These are phyloP conservation scores for Aureobasidium pullulans DNA, from an alignment of 2,329 filamentous ascomycete species.

Conservation along the genomic window DNA sequence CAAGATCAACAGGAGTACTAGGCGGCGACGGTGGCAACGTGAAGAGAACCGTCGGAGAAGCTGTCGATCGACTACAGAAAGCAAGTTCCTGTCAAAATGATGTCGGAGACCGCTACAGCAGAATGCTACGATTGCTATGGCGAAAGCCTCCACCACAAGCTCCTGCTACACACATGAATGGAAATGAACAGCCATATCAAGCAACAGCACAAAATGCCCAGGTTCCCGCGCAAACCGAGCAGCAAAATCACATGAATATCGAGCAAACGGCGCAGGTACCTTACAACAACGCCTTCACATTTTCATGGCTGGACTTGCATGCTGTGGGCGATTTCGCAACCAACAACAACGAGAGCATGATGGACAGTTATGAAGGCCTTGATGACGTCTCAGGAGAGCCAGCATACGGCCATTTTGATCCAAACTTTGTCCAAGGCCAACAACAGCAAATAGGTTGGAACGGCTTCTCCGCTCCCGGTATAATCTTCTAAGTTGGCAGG, in stretches of 20 bases:
- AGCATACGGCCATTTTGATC: constrained; percentile 23
- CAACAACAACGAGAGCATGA: constrained; percentile 23
- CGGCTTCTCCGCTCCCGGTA: constrained; percentile 20
- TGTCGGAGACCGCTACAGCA: constrained; percentile 54
- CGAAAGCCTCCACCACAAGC: constrained; percentile 29
- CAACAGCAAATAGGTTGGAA: constrained; percentile 20
- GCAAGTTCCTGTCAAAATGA: constrained; percentile 52
- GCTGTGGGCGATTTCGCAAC: constrained; percentile 51
- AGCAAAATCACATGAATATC: constrained; percentile 26
- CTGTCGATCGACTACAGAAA: constrained; percentile 52
- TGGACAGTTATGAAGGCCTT: constrained; percentile 23
- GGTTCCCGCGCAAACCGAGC: constrained; percentile 22
- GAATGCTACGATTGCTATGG: constrained; percentile 55
- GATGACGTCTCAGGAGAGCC: constrained; percentile 25
- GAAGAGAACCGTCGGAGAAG: constrained; percentile 50
- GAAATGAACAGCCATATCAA: constrained; percentile 11
- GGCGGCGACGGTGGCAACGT: constrained; percentile 47
- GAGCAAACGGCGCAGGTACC: constrained; percentile 22
- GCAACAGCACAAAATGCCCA: background rate
- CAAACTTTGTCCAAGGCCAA: constrained; percentile 22
- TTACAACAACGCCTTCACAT: constrained; percentile 45
- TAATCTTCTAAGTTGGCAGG: constrained; percentile 20
- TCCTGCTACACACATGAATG: background rate
- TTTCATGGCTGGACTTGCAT: constrained; percentile 55
- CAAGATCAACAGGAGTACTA: constrained; percentile 53